phyloP scores from a whole-genome alignment of 2,329 filamentous ascomycete species.

The Ascochyta clinopodiicola region DNA sequence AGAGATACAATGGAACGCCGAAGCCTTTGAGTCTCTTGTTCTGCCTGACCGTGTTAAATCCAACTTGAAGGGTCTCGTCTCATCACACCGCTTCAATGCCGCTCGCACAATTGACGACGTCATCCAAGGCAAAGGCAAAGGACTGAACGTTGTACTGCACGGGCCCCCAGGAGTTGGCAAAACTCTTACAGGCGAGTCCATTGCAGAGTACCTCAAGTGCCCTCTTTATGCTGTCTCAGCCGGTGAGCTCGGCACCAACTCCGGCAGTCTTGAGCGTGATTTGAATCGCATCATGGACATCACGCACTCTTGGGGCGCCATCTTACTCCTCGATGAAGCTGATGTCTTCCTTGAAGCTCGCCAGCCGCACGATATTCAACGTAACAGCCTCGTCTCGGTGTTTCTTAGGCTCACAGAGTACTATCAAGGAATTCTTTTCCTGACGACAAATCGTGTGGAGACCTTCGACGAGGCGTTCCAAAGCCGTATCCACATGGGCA shows the following conservation, averaged over 20 bases:
- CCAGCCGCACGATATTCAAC: slow-evolving; percentile 81
- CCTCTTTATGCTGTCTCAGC: slow-evolving; percentile 85
- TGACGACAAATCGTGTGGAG: slow-evolving; percentile 87
- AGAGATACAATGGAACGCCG: slow-evolving; percentile 84
- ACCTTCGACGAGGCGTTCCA: slow-evolving; percentile 93
- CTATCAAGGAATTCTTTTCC: slow-evolving; percentile 87
- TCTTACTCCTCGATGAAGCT: slow-evolving; percentile 82
- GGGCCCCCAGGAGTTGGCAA: slow-evolving; percentile 83
- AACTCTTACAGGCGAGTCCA: slow-evolving; percentile 85
- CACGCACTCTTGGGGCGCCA: slow-evolving; percentile 84
- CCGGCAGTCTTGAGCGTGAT: slow-evolving; percentile 74
- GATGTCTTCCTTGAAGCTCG: slow-evolving; percentile 72
- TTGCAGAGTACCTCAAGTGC: slow-evolving; percentile 80
- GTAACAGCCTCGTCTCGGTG: slow-evolving; percentile 85
- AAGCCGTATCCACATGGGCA: slow-evolving; percentile 82
- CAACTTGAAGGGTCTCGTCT: slow-evolving; percentile 78
- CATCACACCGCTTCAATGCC: slow-evolving; percentile 82
- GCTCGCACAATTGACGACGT: slow-evolving; percentile 79
- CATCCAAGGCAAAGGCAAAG: slow-evolving; percentile 80
- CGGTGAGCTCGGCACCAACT: slow-evolving; percentile 79
- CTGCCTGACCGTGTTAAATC: slow-evolving; percentile 68
- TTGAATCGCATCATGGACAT: slow-evolving; percentile 86
- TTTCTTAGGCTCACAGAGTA: slow-evolving; percentile 89
- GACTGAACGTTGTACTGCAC: slow-evolving; percentile 81
- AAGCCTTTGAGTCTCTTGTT: slow-evolving; percentile 82